These are phyloP conservation scores for Chrysoporthe puriensis DNA, from an alignment of 2,329 filamentous ascomycete genomes.

Conservation along the genomic window DNA sequence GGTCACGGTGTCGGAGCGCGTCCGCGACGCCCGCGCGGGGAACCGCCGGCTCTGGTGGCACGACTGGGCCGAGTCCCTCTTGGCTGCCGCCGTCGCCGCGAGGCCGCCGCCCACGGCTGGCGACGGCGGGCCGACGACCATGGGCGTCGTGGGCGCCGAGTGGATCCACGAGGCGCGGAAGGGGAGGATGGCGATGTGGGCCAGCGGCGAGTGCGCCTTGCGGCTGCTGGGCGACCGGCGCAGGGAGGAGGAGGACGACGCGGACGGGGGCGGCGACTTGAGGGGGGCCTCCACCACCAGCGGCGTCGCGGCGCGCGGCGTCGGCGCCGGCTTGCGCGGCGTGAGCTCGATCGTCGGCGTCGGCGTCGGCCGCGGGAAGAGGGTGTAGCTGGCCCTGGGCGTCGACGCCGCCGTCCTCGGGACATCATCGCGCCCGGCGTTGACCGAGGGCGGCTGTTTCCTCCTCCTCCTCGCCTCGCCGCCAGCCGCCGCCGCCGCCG, in stretches of 20 bases:
- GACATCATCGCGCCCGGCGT: slow-evolving; percentile 35
- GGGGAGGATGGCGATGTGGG: slow-evolving; percentile 20
- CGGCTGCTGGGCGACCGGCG: slow-evolving; percentile 15
- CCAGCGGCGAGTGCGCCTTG: slow-evolving; percentile 17
- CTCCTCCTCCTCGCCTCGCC: not conserved
- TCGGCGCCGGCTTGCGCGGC: not conserved
- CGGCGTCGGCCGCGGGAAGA: slow-evolving; percentile 20
- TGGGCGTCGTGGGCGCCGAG: slow-evolving; percentile 10
- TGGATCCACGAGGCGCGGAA: slow-evolving; percentile 14
- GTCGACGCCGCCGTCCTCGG: slow-evolving; percentile 25
- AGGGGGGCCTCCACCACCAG: slow-evolving; percentile 12
- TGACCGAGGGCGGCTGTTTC: slow-evolving; percentile 38
- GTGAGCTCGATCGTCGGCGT: not conserved
- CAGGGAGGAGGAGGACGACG: not conserved
- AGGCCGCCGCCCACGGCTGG: not conserved
- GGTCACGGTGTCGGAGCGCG: slow-evolving; percentile 9
- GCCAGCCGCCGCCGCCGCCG: not conserved
- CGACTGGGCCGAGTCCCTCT: slow-evolving; percentile 15
- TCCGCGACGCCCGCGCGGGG: not conserved
- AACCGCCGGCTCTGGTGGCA: not conserved
- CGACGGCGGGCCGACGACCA: slow-evolving; percentile 2
- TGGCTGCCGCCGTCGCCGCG: too few species aligned
- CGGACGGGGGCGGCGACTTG: not conserved
- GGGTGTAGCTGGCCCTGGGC: slow-evolving; percentile 25
- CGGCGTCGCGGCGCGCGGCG: slow-evolving; percentile 2